These are phyloP conservation scores for Metschnikowia kunwiensis DNA, from an alignment of 805 yeast genomes.

Conservation along the genomic window DNA sequence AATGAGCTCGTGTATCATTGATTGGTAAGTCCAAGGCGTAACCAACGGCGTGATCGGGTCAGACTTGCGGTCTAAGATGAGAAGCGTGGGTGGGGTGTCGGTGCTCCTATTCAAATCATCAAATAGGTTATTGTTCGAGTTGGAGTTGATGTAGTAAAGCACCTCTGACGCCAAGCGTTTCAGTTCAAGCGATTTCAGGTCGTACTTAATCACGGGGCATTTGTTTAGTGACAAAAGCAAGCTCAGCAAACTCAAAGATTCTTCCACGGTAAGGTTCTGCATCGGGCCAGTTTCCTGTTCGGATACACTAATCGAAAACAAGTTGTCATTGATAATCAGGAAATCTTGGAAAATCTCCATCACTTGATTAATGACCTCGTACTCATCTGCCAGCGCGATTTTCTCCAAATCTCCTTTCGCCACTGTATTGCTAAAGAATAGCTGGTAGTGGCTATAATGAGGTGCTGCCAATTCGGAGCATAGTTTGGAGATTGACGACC, in stretches of 20 bases:
- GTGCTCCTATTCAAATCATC: constrained; percentile 54
- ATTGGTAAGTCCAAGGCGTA: constrained; percentile 96
- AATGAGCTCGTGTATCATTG: constrained; percentile 92
- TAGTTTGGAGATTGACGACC: constrained; percentile 57
- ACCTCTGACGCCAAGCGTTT: constrained; percentile 68
- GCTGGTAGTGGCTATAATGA: constrained; percentile 71
- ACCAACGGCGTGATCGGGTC: constrained; percentile 93
- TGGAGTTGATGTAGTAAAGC: constrained; percentile 51
- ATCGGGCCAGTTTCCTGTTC: constrained; percentile 17
- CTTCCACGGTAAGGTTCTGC: constrained; percentile 37
- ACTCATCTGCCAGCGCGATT: constrained; percentile 85
- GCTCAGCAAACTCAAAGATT: constrained; percentile 44
- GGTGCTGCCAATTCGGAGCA: constrained; percentile 72
- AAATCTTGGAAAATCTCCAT: constrained; percentile 87
- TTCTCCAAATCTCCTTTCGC: constrained; percentile 78
- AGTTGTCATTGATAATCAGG: constrained; percentile 64
- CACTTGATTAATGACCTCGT: constrained; percentile 72
- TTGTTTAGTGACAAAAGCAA: constrained; percentile 67
- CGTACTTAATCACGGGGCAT: constrained; percentile 78
- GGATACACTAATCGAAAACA: constrained; percentile 44
- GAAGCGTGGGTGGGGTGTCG: constrained; percentile 69
- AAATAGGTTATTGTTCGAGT: constrained; percentile 57
- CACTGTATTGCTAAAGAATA: constrained; percentile 74
- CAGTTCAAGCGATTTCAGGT: constrained; percentile 62
- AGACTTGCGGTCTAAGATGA: constrained; percentile 76